Conservation (phyloP, 75 land plant species). For the Pinus taeda region DNA sequence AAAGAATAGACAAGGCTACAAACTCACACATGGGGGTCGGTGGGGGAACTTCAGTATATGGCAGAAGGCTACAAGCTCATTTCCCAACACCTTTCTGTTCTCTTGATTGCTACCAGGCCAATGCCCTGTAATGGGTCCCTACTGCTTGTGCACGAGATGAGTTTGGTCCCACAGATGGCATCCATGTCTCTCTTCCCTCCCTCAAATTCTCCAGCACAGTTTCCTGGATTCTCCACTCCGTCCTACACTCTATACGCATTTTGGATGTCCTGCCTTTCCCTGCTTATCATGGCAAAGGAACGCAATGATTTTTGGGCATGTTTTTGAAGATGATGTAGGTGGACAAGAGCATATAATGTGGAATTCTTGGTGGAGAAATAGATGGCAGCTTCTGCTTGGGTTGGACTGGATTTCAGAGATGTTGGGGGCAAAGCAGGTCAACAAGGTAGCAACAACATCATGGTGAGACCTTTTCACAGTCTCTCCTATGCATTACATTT, state of each 20-base stretch:
- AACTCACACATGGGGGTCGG: constrained; percentile 10
- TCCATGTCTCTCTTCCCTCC: constrained; percentile 6
- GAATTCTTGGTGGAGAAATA: constrained; percentile 2
- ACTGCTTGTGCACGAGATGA: background rate
- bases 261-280: background rate
- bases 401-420: background rate
- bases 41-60: background rate
- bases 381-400: background rate
- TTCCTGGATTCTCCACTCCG: background rate
- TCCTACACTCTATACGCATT: background rate
- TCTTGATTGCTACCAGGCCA: constrained; percentile 1
- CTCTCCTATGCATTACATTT: background rate
- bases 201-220: background rate
- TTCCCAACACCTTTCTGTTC: constrained; percentile 7
- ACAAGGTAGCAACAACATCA: background rate
- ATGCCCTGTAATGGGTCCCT: constrained; percentile 10
- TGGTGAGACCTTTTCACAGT: background rate
- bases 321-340: background rate
- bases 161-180: constrained; percentile 1
- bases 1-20: background rate
- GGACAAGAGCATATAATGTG: constrained; percentile 1
- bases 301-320: constrained; percentile 7
- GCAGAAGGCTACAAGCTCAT: constrained; percentile 8
- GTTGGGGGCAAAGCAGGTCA: background rate
- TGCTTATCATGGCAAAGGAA: too few species aligned